phyloP scores from a whole-genome alignment of 129 eudicot genomes.

The Helianthus tuberosus region DNA sequence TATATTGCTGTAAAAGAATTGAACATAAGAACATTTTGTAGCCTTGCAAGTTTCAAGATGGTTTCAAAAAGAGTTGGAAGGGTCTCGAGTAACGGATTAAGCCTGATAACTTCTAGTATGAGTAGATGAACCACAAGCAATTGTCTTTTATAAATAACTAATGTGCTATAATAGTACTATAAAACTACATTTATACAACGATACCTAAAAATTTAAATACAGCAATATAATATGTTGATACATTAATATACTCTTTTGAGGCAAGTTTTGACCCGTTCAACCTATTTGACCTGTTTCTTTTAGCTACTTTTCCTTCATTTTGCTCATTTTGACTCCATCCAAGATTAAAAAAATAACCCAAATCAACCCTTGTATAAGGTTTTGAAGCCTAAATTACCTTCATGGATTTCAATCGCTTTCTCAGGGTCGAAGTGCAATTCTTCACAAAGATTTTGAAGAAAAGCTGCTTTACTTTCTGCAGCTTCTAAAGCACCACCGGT shows the following conservation, averaged over 20 bases:
- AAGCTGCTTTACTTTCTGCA: constrained; percentile 94
- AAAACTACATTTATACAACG: not conserved
- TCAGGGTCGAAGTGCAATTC: constrained; percentile 79
- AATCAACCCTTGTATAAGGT: not conserved
- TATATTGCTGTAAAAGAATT: constrained; percentile 57
- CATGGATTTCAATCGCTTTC: constrained; percentile 87
- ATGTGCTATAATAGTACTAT: not conserved
- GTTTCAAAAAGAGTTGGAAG: not conserved
- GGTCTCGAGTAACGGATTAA: not conserved
- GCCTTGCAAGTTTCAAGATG: not conserved
- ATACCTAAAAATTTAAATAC: not conserved
- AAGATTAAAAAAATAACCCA: not conserved
- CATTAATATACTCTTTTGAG: not conserved
- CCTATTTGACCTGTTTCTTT: not conserved
- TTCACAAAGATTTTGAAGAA: constrained; percentile 91
- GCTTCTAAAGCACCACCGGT: constrained; percentile 71
- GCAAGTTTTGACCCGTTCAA: not conserved
- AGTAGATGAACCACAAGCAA: not conserved
- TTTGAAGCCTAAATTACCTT: constrained; percentile 50
- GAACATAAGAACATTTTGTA: constrained; percentile 3
- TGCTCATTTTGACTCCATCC: not conserved
- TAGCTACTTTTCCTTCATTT: not conserved
- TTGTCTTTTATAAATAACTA: not conserved
- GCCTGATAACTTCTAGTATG: not conserved
- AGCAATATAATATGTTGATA: not conserved